These are phyloP conservation scores for Xylariaceae sp. DNA, from an alignment of 2,329 filamentous ascomycete genomes.

Conservation along the genomic window DNA sequence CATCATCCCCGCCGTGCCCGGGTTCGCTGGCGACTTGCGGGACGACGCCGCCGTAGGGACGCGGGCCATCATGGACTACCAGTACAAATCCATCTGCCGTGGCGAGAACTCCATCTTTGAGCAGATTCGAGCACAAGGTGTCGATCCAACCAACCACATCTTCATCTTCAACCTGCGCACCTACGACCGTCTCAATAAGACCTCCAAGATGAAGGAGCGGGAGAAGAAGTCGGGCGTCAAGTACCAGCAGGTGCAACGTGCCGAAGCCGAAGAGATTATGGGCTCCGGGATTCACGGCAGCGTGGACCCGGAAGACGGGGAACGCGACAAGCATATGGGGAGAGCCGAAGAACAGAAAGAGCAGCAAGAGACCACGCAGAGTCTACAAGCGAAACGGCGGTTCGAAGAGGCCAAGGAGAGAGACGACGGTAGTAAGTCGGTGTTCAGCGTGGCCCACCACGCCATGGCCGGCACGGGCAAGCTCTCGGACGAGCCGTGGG, in stretches of 20 bases:
- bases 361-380: slow-evolving; percentile 30
- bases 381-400: slow-evolving; percentile 42
- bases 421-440: slow-evolving; percentile 33
- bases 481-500: slow-evolving; percentile 68
- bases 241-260: slow-evolving; percentile 82
- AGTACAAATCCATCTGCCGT: slow-evolving; percentile 92
- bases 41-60: slow-evolving; percentile 80
- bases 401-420: slow-evolving; percentile 47
- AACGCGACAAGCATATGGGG: slow-evolving; percentile 47
- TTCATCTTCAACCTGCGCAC: slow-evolving; percentile 92
- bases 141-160: slow-evolving; percentile 74
- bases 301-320: slow-evolving; percentile 39
- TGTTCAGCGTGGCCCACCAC: slow-evolving; percentile 62
- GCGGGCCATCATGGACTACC: slow-evolving; percentile 95
- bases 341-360: slow-evolving; percentile 34
- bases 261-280: slow-evolving; percentile 87
- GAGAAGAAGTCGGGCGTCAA: slow-evolving; percentile 77
- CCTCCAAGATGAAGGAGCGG: slow-evolving; percentile 63
- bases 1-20: slow-evolving; percentile 84
- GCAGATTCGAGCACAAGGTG: slow-evolving; percentile 65
- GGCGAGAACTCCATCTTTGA: slow-evolving; percentile 88
- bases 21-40: slow-evolving; percentile 86
- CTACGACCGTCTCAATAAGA: slow-evolving; percentile 88
- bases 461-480: slow-evolving; percentile 67
- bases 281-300: slow-evolving; percentile 61